Base-by-base conservation (phyloP, 805 yeast species). In the Maudiozyma serrabonitensis region DNA sequence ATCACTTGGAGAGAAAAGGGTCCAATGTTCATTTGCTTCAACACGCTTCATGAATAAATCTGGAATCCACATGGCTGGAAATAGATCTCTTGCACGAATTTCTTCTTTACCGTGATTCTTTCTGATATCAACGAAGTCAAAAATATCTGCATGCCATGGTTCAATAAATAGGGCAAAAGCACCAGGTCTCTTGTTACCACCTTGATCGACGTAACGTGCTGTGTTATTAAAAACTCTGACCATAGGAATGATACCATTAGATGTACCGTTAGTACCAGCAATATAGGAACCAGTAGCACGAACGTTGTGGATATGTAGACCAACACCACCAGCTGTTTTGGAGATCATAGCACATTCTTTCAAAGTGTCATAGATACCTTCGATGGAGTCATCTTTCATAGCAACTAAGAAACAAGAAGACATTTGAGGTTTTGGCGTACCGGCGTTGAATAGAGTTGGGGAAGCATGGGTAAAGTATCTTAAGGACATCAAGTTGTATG, bases 101-200 rank as follows among this genome's bases (percentile, higher is more conserved):
- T 90, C 97, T 67, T 90, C 97, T 59, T 87, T 88, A 41, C 97
- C 98, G 64, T 90, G 96, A 64, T 89, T 91, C 70, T 90, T 90
- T 59, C 93, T 79, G 53, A 90, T 73, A 48, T 89, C 90, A 48
- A 91, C 65, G 60, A 90, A 84, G 47, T 85, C 95, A 65, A 87
- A 82, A 21, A 90, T 75, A 60, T 90, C 98, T 4, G 84, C 78
- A 63, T 90, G 98, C 98, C 98, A 90, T 47, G 98, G 97, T 70
- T 90, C 98, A 38, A 90, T 68, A 67, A 89, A 90, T 23, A 89
- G 71, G 34, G 96, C 95, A 68, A 90, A 85, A 2, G 98, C 98
- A 49, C 97, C 97, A 0, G 98, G 98, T 59, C 98, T 75, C 68
- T 90, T 90, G 69, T 90, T 91, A 45, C 97, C 97, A 51, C 98